These are phyloP conservation scores for Oxyria digyna DNA, from an alignment of 148 eudicot species.

Conservation along the genomic window DNA sequence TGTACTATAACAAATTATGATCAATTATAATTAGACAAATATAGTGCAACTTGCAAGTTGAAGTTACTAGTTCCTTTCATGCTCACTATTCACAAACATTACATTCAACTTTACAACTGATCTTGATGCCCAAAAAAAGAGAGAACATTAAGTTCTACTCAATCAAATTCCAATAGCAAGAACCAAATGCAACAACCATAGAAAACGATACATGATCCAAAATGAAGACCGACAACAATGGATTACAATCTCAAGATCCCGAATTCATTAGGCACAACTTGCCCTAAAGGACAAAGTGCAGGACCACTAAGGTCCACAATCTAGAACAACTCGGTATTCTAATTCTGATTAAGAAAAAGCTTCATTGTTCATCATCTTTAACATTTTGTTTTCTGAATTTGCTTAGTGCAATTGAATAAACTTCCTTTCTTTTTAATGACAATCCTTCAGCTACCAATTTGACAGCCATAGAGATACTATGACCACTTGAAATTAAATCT, in stretches of 20 bases:
- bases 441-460: conserved; percentile 79
- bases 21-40: no score
- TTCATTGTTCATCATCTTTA: conserved; percentile 19
- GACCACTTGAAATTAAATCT: conserved; percentile 64
- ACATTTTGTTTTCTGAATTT: conserved; percentile 56
- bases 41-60: neutral
- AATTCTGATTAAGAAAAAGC: neutral
- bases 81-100: neutral
- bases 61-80: neutral
- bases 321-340: neutral
- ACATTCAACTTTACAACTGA: neutral
- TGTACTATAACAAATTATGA: no score
- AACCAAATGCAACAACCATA: conserved; percentile 6
- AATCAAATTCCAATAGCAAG: conserved; percentile 1
- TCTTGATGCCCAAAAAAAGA: neutral
- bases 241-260: neutral
- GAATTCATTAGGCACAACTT: neutral
- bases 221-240: neutral
- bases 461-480: conserved; percentile 85
- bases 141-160: neutral
- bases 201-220: conserved; percentile 1
- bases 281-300: neutral
- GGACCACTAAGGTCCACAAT: conserved; percentile 8
- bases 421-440: conserved; percentile 60
- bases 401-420: conserved; percentile 72